Percentiles rank a stretch among this genome's conserved stretches.
phyloP scores from a whole-genome alignment of 495 filamentous ascomycete species.

The Neurospora hispaniola region DNA sequence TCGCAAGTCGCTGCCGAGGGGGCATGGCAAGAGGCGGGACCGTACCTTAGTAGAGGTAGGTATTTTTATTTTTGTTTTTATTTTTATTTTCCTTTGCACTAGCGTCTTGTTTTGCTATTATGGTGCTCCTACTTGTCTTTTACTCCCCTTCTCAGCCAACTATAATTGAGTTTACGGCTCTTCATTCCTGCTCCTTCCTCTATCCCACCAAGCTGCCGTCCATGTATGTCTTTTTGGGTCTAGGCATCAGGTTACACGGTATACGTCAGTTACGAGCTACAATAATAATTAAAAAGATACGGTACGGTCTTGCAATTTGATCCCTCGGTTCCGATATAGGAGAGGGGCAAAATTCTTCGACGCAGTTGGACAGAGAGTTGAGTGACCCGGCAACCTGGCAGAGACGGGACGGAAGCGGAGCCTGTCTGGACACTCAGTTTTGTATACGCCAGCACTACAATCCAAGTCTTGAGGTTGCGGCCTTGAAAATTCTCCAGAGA shows the following conservation, averaged over 20 bases:
- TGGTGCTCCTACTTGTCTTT: background rate
- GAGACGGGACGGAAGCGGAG: background rate
- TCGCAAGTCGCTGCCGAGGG: background rate
- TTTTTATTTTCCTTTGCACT: background rate
- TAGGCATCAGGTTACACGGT: background rate
- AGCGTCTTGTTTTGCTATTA: background rate
- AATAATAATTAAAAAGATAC: background rate
- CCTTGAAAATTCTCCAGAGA: background rate
- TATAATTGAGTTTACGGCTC: background rate
- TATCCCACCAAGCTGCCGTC: background rate
- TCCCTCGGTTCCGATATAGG: background rate
- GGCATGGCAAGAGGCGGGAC: background rate
- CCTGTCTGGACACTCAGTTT: background rate
- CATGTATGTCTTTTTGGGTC: too few relatives aligned
- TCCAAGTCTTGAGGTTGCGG: background rate
- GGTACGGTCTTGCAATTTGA: background rate
- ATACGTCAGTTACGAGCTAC: background rate
- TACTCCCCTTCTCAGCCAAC: background rate
- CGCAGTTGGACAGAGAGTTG: background rate
- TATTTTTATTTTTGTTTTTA: too few relatives aligned
- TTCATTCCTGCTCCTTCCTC: background rate
- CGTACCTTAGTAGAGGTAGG: background rate
- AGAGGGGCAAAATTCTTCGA: background rate
- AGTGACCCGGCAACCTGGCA: background rate
- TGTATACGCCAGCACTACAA: background rate